These are phyloP conservation scores for Lactarius akahatsu DNA, from an alignment of 768 basidiomycete genomes.

Conservation along the genomic window DNA sequence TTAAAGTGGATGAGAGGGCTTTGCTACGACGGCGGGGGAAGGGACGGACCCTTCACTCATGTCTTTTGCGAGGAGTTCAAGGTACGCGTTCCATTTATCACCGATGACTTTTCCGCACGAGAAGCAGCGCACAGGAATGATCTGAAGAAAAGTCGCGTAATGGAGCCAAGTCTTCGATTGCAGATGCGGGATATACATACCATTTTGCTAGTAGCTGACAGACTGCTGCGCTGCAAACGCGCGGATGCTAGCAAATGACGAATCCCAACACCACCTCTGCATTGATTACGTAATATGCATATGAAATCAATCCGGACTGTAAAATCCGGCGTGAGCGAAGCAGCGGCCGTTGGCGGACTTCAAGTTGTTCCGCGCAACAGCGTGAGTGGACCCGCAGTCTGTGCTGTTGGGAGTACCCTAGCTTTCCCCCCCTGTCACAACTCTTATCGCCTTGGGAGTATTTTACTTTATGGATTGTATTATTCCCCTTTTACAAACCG, in stretches of 20 bases:
- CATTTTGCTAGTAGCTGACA: not conserved
- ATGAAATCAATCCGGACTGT: too few species aligned
- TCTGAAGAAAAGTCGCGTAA: conserved; percentile 48
- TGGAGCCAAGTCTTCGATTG: not conserved
- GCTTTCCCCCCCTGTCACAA: not conserved
- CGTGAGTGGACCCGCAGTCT: too few species aligned
- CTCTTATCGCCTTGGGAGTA: too few species aligned
- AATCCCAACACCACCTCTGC: too few species aligned
- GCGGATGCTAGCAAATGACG: too few species aligned
- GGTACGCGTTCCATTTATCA: conserved; percentile 91
- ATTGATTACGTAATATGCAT: not conserved
- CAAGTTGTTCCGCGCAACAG: too few species aligned
- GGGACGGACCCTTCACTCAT: conserved; percentile 80
- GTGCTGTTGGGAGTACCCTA: not conserved
- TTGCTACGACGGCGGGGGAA: not conserved
- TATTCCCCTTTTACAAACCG: too few species aligned
- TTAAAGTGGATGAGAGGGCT: not conserved
- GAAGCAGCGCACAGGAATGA: conserved; percentile 94
- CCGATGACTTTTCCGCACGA: conserved; percentile 97
- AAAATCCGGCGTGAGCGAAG: too few species aligned
- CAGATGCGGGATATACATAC: not conserved
- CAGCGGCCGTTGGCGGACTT: too few species aligned
- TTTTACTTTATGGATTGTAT: too few species aligned
- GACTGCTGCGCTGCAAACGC: not conserved
- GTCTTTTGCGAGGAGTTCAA: conserved; percentile 76